Conservation (phyloP, 1,284 basidiomycete species). For the Cystobasidium slooffiae region DNA sequence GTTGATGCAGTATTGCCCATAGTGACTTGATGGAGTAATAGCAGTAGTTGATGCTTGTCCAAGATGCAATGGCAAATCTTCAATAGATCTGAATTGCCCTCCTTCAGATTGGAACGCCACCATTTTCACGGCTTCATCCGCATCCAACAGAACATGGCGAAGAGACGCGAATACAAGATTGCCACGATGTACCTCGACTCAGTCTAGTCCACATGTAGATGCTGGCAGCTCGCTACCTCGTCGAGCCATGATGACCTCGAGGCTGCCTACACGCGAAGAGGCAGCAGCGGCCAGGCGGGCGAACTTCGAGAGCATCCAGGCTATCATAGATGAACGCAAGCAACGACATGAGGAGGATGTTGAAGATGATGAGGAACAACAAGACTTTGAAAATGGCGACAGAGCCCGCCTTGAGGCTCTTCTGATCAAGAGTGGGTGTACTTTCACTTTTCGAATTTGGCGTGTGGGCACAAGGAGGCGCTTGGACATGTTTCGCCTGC, state of each 20-base stretch:
- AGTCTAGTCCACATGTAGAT: not conserved
- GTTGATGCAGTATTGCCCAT: constrained; percentile 42
- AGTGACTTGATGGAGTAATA: not conserved
- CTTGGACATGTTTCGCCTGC: no score
- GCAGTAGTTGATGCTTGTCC: not conserved
- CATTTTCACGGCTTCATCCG: no score
- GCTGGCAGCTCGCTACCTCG: not conserved
- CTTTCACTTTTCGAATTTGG: no score
- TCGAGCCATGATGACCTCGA: not conserved
- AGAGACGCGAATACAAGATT: no score
- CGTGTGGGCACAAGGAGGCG: no score
- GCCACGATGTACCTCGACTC: no score
- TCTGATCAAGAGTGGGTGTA: not conserved
- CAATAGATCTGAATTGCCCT: no score
- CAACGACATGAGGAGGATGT: not conserved
- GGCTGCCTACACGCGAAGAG: constrained; percentile 13
- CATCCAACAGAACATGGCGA: no score
- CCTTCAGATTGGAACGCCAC: no score
- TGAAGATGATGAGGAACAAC: not conserved
- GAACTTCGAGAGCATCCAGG: constrained; percentile 6
- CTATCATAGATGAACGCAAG: constrained; percentile 25
- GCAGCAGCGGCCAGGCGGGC: not conserved
- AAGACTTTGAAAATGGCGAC: not conserved
- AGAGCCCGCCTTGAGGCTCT: constrained; percentile 11
- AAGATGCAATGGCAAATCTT: not conserved